A percentile compares a stretch with the other conserved stretches of the same genome.
Evolutionary conservation across 2,329 filamentous ascomycete genomes (phyloP).

Genomic region (Fusarium praegraminearum): DNA sequence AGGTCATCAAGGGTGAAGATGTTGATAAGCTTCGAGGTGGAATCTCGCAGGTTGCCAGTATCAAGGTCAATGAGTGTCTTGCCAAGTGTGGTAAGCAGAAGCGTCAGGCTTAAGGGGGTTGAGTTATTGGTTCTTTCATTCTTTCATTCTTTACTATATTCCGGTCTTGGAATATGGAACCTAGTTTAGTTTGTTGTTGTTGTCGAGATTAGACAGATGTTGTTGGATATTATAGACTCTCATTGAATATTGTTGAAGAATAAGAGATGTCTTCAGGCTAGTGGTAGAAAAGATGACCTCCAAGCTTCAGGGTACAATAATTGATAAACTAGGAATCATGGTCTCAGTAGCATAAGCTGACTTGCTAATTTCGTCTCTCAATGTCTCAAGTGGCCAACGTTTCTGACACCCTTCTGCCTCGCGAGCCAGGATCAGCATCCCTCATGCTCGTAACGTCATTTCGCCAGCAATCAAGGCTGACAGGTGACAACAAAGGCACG

Average conservation of each 20-base stretch:
- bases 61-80: conserved; percentile 65
- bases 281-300: no score
- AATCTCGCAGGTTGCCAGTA: conserved; percentile 60
- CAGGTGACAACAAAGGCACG: not conserved
- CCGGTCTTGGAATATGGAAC: not conserved
- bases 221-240: not conserved
- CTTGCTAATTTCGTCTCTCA: no score
- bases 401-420: not conserved
- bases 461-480: not conserved
- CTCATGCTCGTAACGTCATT: not conserved
- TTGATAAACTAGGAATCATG: no score
- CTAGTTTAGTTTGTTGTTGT: not conserved
- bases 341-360: no score
- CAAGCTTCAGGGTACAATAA: no score
- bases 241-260: not conserved
- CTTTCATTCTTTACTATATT: not conserved
- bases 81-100: conserved; percentile 51
- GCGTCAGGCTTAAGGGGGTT: conserved; percentile 49
- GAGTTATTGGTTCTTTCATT: not conserved
- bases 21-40: conserved; percentile 57
- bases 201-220: not conserved
- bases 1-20: conserved; percentile 59
- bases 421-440: not conserved
- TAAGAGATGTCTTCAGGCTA: not conserved
- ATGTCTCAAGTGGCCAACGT: no score